These are phyloP conservation scores for Coniochaeta sp. DNA, from an alignment of 2,329 filamentous ascomycete genomes.

Conservation along the genomic window DNA sequence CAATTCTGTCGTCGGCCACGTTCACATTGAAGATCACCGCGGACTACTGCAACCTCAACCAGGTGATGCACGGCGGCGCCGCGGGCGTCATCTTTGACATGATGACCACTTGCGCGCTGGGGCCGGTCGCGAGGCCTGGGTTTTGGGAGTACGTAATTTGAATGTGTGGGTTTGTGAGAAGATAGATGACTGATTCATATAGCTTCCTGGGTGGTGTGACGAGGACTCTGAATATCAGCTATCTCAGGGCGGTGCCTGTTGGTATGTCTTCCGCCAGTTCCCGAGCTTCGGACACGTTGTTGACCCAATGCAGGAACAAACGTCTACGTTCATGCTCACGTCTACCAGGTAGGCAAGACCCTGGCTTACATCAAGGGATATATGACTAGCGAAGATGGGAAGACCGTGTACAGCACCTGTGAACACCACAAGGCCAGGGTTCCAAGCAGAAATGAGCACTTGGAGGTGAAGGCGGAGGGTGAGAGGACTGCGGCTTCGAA, in stretches of 20 bases:
- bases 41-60: constrained; percentile 36
- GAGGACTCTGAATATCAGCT: constrained; percentile 41
- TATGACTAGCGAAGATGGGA: constrained; percentile 41
- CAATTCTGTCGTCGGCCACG: constrained; percentile 24
- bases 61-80: constrained; percentile 46
- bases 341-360: constrained; percentile 37
- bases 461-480: constrained; percentile 22
- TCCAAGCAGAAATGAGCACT: constrained; percentile 30
- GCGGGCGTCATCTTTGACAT: constrained; percentile 49
- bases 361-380: constrained; percentile 44
- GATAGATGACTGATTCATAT: constrained; percentile 14
- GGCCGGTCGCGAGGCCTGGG: constrained; percentile 36
- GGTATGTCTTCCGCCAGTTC: constrained; percentile 17
- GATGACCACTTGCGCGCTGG: constrained; percentile 41
- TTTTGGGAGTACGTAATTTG: constrained; percentile 35
- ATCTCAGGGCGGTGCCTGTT: constrained; percentile 39
- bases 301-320: constrained; percentile 20
- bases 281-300: background rate
- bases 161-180: background rate
- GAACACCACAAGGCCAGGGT: constrained; percentile 46
- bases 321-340: constrained; percentile 32
- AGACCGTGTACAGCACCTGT: constrained; percentile 37
- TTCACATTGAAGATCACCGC: constrained; percentile 36
- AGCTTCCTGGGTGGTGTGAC: constrained; percentile 42
- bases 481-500: constrained; percentile 7